Conservation (phyloP, 805 yeast species). For the Candida pseudofarinosa region DNA sequence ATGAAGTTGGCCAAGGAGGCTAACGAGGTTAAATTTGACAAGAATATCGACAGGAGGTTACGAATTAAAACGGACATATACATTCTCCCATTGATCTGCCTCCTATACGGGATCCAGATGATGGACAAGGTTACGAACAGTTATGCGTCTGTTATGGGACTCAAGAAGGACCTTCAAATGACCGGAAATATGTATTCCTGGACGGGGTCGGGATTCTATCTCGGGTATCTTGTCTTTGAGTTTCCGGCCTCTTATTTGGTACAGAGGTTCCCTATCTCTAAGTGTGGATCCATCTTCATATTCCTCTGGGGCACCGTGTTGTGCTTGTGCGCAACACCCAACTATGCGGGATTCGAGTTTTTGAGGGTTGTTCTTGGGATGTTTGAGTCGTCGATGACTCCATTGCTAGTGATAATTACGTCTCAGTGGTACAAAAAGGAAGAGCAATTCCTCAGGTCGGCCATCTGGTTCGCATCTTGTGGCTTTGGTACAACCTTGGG, state of each 20-base stretch:
- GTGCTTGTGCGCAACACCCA: constrained; percentile 42
- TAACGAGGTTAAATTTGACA: constrained; percentile 11
- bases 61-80: constrained; percentile 5
- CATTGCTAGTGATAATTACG: constrained; percentile 34
- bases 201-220: constrained; percentile 38
- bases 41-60: constrained; percentile 10
- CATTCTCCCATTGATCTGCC: constrained; percentile 24
- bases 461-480: constrained; percentile 33
- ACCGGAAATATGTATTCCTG: constrained; percentile 32
- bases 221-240: constrained; percentile 61
- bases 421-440: constrained; percentile 32
- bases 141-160: constrained; percentile 36
- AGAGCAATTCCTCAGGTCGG: constrained; percentile 31
- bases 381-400: constrained; percentile 39
- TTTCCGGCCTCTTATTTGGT: constrained; percentile 42
- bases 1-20: constrained; percentile 26
- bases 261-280: constrained; percentile 57
- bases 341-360: constrained; percentile 38
- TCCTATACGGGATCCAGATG: constrained; percentile 24
- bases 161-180: constrained; percentile 34
- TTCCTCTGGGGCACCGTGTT: constrained; percentile 59
- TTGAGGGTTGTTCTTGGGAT: constrained; percentile 37
- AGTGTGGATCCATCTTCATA: constrained; percentile 44
- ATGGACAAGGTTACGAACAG: constrained; percentile 38
- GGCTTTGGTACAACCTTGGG: constrained; percentile 38